Conservation (phyloP, 371 early-diverging fungal genomes). For the Capillidium rhysosporum region DNA sequence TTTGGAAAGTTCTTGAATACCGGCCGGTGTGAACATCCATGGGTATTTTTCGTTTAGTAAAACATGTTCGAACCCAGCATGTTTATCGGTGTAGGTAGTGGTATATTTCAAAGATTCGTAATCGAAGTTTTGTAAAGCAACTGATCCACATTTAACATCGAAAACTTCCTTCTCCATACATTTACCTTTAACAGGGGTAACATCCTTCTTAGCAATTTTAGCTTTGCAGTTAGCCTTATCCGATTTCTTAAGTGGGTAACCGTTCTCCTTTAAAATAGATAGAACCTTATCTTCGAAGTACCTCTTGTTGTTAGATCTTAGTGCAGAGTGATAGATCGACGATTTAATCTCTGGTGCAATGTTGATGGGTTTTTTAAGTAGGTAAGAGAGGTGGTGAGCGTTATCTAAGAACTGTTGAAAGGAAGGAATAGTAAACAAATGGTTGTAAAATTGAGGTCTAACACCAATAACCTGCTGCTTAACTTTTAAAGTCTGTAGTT, state of each 20-base stretch:
- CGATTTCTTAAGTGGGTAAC: slow-evolving; percentile 9
- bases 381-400: slow-evolving; percentile 11
- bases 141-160: slow-evolving; percentile 7
- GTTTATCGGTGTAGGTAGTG: slow-evolving; percentile 7
- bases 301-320: not conserved
- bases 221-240: not conserved
- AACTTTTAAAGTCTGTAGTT: slow-evolving; percentile 13
- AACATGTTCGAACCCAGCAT: slow-evolving; percentile 11
- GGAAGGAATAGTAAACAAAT: slow-evolving; percentile 14
- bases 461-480: slow-evolving; percentile 11
- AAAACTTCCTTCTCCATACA: not conserved
- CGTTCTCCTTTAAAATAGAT: slow-evolving; percentile 12
- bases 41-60: slow-evolving; percentile 7
- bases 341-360: slow-evolving; percentile 22
- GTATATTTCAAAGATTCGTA: slow-evolving; percentile 16
- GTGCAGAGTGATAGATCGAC: not conserved
- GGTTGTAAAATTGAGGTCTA: slow-evolving; percentile 17
- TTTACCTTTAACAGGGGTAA: not conserved
- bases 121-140: slow-evolving; percentile 19
- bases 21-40: slow-evolving; percentile 12
- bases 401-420: slow-evolving; percentile 18
- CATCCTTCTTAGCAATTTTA: not conserved
- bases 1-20: slow-evolving; percentile 13
- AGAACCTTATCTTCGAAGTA: slow-evolving; percentile 21
- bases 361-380: slow-evolving; percentile 14